Evolutionary conservation across 2,329 filamentous ascomycete genomes (phyloP), one percentile per base, ranked within the genome.

Genomic region (Trichoderma aggressivum): DNA sequence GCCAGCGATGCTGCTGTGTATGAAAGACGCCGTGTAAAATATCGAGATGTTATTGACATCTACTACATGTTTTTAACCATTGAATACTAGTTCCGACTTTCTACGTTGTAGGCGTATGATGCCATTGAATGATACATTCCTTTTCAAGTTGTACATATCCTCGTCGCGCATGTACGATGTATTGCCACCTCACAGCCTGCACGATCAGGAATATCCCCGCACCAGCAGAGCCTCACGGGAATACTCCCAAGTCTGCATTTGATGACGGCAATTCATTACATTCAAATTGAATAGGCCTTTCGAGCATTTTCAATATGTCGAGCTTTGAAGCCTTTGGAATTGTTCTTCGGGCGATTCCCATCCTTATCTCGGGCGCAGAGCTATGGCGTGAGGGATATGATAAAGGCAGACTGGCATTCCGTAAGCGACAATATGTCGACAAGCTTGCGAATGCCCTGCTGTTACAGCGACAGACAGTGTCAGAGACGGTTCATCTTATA

Each of bases 391-490:
- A 58, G 21, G 58, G 59, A 7, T 50, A 47, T 2, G 70, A 59
- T 7, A 59, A 59, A 32, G 56, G 62, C 36, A 11, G 39, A 2
- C 30, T 50, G 24, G 50, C 62, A 10, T 68, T 71, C 11, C 62
- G 70, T 26, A 71, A 68, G 53, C 62, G 70, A 26, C 36, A 56
- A 5, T 59, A 67, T 34, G 62, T 66, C 24, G 63, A 59, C 36
- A 68, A 67, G 28, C 62, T 71, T 6, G 63, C 70, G 21, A 71
- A 36, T 16, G 63, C 70, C 3, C 16, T 71, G n/a, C 50, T 71
- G n/a, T 8, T 71, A 7, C 70, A 71, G 18, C 55, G 39, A 12
- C 62, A 59, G 5, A 71, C 70, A 7, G 28, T 71, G 1, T 26
- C 30, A 2, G 55, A 67, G 5, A 68, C 70, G 3, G 43, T 67